Base-by-base conservation (phyloP, 164 flowering plant genomes). In the Pachysandra terminalis region DNA sequence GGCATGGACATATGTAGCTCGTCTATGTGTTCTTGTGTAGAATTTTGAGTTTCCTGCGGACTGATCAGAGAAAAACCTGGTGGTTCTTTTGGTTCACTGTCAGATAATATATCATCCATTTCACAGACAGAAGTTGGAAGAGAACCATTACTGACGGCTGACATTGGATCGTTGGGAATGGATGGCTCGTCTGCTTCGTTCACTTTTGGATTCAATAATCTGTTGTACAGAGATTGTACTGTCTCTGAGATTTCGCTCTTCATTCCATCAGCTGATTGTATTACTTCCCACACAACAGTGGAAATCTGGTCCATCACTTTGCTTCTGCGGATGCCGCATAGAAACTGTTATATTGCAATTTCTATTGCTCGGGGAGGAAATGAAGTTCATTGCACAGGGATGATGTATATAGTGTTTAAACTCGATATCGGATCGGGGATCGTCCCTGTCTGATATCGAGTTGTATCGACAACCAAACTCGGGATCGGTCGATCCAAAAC, bases 221-320 rank as follows among this genome's bases (percentile, higher is more conserved):
- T 84, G 67, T 80, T 56, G 66, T 85, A 91, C 35, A 91, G 92
- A 45, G 90, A 81, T 74, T 87, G 80, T n/a, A 94, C 96, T 5
- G 95, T 85, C 68, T 88, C 90, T 59, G 68, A 71, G 25, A 94
- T 94, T 75, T 91, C 97, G 76, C 56, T 75, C 80, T 87, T 81
- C 91, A 91, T 80, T 67, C 95, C 96, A 79, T 84, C 96, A 28
- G 24, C 72, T 64, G 93, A 86, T 80, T 85, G 81, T 35, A 94
- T 88, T 57, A 90, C 79, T 63, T 80, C 79, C 98, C 97, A 94
- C 60, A 94, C 13, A 26, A 80, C 75, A 71, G 85, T 90, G 19
- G 98, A 94, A 59, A 91, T 77, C 71, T 84, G 85, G 74, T 72
- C 75, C 89, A 76, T 84, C 72, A 83, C 80, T 71, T 77, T 67